Evolutionary conservation across 208 protist species (phyloP).

Genomic region (Leptomonas pyrrhocoris): DNA sequence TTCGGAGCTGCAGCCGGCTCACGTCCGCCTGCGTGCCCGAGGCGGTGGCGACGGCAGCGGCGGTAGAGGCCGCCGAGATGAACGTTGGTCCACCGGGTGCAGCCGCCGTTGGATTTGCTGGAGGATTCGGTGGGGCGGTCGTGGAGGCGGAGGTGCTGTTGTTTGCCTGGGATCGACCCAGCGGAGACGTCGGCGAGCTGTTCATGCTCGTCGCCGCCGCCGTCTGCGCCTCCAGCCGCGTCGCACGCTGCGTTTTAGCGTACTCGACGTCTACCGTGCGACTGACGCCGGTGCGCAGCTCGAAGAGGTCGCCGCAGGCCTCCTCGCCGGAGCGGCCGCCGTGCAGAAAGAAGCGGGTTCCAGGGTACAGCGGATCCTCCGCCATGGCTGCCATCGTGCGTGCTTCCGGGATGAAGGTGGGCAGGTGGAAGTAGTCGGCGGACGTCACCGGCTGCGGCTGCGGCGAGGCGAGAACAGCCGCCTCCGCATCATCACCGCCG

Average conservation of each 20-base stretch:
- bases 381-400: constrained; percentile 71
- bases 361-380: constrained; percentile 39
- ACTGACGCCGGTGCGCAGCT: constrained; percentile 36
- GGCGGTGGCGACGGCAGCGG: not conserved
- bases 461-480: not conserved
- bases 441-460: not conserved
- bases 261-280: constrained; percentile 28
- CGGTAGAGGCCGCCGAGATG: not conserved
- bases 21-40: not conserved
- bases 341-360: constrained; percentile 59
- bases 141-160: not conserved
- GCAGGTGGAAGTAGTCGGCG: constrained; percentile 30
- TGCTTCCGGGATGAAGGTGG: constrained; percentile 34
- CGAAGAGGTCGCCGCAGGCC: constrained; percentile 54
- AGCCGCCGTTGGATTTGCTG: not conserved
- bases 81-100: not conserved
- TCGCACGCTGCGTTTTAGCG: constrained; percentile 22
- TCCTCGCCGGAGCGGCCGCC: constrained; percentile 60
- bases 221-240: constrained; percentile 5
- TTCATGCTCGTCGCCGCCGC: not conserved
- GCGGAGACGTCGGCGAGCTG: not conserved
- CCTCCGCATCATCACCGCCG: not conserved
- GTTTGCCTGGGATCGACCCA: not conserved
- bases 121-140: not conserved
- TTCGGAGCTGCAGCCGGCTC: constrained; percentile 15